Percentiles rank a stretch among this genome's conserved stretches.
Conservation (phyloP, 805 yeast genomes). For the Jamesozyma piceae region DNA sequence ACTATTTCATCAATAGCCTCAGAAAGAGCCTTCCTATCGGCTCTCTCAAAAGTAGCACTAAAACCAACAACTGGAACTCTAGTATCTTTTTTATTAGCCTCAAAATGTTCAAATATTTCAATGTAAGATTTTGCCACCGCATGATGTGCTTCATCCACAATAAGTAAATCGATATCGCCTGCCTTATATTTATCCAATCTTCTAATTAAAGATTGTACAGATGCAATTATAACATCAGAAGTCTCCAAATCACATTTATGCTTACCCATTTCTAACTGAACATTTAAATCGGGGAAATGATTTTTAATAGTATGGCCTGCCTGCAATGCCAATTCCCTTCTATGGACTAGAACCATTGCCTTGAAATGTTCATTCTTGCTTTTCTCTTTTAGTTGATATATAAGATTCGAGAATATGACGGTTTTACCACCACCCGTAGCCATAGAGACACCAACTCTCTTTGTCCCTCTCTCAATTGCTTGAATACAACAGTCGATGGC, state of each 20-base stretch:
- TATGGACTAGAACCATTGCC: slow-evolving; percentile 63
- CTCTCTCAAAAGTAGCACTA: slow-evolving; percentile 76
- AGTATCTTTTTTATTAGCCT: slow-evolving; percentile 34
- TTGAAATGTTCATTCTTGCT: not conserved
- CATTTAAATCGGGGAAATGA: slow-evolving; percentile 41
- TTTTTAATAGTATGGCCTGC: slow-evolving; percentile 43
- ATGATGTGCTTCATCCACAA: slow-evolving; percentile 91
- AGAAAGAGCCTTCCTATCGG: slow-evolving; percentile 56
- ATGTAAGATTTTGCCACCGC: slow-evolving; percentile 65
- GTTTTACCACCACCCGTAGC: slow-evolving; percentile 97
- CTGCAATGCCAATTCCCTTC: slow-evolving; percentile 69
- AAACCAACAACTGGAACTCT: slow-evolving; percentile 64
- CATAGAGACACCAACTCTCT: slow-evolving; percentile 67
- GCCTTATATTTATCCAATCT: slow-evolving; percentile 46
- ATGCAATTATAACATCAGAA: slow-evolving; percentile 65
- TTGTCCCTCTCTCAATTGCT: slow-evolving; percentile 38
- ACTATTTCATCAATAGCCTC: slow-evolving; percentile 63
- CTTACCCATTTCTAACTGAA: slow-evolving; percentile 65
- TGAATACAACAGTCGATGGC: slow-evolving; percentile 50
- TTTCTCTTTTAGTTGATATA: slow-evolving; percentile 29
- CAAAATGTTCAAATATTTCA: slow-evolving; percentile 50
- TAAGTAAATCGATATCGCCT: slow-evolving; percentile 48
- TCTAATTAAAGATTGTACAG: slow-evolving; percentile 56
- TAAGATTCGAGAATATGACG: slow-evolving; percentile 56
- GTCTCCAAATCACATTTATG: slow-evolving; percentile 22